Percentiles rank a stretch among this genome's conserved stretches.
These are phyloP conservation scores for Leccinellum rugosiceps DNA, from an alignment of 768 basidiomycete species.

Conservation along the genomic window DNA sequence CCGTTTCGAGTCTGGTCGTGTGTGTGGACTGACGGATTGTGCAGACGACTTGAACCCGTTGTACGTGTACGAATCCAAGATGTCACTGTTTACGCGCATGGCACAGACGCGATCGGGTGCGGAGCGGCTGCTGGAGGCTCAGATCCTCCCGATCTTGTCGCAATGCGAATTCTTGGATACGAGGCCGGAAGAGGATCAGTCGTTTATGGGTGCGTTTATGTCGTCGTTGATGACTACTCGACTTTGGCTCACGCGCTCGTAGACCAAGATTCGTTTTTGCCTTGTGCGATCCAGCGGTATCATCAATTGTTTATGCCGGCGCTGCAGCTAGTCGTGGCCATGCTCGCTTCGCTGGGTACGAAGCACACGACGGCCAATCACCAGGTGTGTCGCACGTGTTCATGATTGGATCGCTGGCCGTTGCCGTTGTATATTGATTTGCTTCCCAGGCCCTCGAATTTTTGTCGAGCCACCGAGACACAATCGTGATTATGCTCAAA, in stretches of 20 bases:
- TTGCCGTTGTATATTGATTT: not conserved
- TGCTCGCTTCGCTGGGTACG: slow-evolving; percentile 73
- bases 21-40: not conserved
- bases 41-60: slow-evolving; percentile 85
- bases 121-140: slow-evolving; percentile 77
- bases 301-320: slow-evolving; percentile 89
- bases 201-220: slow-evolving; percentile 64
- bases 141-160: slow-evolving; percentile 67
- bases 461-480: slow-evolving; percentile 77
- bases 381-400: slow-evolving; percentile 46
- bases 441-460: slow-evolving; percentile 54
- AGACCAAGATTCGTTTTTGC: slow-evolving; percentile 88
- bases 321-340: slow-evolving; percentile 74
- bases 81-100: slow-evolving; percentile 84
- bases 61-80: slow-evolving; percentile 94
- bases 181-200: slow-evolving; percentile 77
- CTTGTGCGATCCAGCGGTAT: slow-evolving; percentile 83
- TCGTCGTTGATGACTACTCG: not conserved
- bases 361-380: slow-evolving; percentile 64
- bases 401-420: too few species aligned
- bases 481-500: slow-evolving; percentile 78
- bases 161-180: slow-evolving; percentile 88
- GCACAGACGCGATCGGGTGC: slow-evolving; percentile 81
- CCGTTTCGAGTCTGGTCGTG: slow-evolving; percentile 2
- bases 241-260: not conserved